Percentiles rank a stretch among this genome's conserved stretches.
Conservation (phyloP, 768 basidiomycete species). For the Ephemerocybe angulata region DNA sequence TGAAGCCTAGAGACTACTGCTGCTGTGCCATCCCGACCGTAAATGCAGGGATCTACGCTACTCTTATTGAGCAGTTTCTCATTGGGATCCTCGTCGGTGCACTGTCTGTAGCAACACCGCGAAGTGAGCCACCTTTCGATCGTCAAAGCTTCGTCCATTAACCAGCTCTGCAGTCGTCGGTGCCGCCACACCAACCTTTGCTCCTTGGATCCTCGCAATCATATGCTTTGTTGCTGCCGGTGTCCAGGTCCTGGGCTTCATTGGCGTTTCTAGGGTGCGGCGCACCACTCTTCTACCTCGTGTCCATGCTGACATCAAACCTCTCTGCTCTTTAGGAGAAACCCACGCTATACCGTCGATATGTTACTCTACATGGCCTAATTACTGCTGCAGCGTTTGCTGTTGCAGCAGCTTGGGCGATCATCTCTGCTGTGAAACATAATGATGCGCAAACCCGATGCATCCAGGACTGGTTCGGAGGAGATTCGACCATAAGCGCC, state of each 20-base stretch:
- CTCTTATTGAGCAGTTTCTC: slow-evolving; percentile 72
- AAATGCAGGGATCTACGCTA: slow-evolving; percentile 85
- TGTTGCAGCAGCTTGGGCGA: slow-evolving; percentile 76
- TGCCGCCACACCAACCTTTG: slow-evolving; percentile 75
- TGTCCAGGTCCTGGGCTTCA: slow-evolving; percentile 78
- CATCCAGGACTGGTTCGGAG: slow-evolving; percentile 51
- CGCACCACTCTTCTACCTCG: not conserved
- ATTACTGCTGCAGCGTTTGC: slow-evolving; percentile 61
- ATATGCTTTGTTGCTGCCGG: slow-evolving; percentile 74
- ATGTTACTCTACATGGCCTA: slow-evolving; percentile 61
- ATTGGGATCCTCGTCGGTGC: slow-evolving; percentile 65
- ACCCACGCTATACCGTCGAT: slow-evolving; percentile 59
- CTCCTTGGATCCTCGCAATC: slow-evolving; percentile 68
- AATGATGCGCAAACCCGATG: slow-evolving; percentile 67
- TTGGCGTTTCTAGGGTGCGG: slow-evolving; percentile 75
- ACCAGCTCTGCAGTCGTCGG: slow-evolving; percentile 66
- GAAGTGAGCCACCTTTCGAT: slow-evolving; percentile 48
- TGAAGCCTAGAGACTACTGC: slow-evolving; percentile 85
- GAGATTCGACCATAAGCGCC: slow-evolving; percentile 39
- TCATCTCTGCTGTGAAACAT: slow-evolving; percentile 77
- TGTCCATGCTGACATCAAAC: not conserved
- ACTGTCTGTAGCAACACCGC: slow-evolving; percentile 71
- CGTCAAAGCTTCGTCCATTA: not conserved
- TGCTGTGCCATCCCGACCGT: slow-evolving; percentile 90
- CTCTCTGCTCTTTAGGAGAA: slow-evolving; percentile 57